Conservation (phyloP, 2,329 filamentous ascomycete genomes). For the Tolypocladium nubicola region DNA sequence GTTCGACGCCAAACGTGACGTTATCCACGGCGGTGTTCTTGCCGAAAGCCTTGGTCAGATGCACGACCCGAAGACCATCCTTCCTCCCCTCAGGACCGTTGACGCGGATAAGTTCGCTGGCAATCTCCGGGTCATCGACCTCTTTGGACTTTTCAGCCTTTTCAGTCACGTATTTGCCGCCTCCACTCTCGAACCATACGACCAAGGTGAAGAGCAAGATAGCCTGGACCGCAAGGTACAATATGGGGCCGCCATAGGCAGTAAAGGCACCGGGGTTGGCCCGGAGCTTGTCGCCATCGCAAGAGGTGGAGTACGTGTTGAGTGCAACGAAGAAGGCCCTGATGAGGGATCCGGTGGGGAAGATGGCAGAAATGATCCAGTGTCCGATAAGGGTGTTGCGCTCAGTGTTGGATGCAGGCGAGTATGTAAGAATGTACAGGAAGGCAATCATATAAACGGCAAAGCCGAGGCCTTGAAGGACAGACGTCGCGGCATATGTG, state of each 20-base stretch:
- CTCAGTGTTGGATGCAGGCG: slow-evolving; percentile 59
- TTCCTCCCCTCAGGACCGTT: slow-evolving; percentile 24
- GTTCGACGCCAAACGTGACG: slow-evolving; percentile 72
- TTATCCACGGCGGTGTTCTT: slow-evolving; percentile 76
- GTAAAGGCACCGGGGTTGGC: slow-evolving; percentile 60
- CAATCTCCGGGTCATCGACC: slow-evolving; percentile 48
- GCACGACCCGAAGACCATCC: slow-evolving; percentile 67
- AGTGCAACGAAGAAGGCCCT: slow-evolving; percentile 66
- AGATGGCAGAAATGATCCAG: slow-evolving; percentile 62
- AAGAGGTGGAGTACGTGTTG: slow-evolving; percentile 76
- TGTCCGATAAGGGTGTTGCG: slow-evolving; percentile 56
- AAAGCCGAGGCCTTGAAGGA: slow-evolving; percentile 62
- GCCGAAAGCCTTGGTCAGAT: slow-evolving; percentile 72
- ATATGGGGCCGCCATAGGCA: slow-evolving; percentile 72
- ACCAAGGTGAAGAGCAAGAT: slow-evolving; percentile 61
- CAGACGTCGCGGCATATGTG: slow-evolving; percentile 74
- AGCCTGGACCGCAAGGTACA: slow-evolving; percentile 70
- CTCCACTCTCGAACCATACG: slow-evolving; percentile 72
- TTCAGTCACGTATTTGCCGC: background rate
- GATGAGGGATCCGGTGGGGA: slow-evolving; percentile 67
- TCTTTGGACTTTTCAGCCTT: slow-evolving; percentile 15
- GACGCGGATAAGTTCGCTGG: slow-evolving; percentile 54
- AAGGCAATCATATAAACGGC: slow-evolving; percentile 63
- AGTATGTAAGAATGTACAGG: slow-evolving; percentile 63
- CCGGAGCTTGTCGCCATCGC: slow-evolving; percentile 50